Evolutionary conservation across 169 alveolate species (phyloP).

Genomic region (Amoebophrya sp.): DNA sequence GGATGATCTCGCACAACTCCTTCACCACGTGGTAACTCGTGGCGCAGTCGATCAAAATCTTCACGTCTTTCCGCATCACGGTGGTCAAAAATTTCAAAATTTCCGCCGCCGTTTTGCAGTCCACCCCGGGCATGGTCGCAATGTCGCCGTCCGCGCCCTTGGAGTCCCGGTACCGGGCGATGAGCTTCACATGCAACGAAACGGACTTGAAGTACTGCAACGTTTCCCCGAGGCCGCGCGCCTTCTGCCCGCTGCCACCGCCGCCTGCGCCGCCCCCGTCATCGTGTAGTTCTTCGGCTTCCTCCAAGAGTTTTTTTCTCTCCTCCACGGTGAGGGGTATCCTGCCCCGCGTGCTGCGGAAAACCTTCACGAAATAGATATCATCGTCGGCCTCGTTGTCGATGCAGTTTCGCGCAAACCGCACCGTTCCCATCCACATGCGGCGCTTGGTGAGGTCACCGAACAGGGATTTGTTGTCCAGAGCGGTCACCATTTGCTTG

Average conservation of each 20-base stretch:
- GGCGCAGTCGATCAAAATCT: background rate
- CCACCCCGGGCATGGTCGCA: background rate
- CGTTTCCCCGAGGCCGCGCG: background rate
- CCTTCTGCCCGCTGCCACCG: background rate
- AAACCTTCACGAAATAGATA: background rate
- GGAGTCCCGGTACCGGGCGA: background rate
- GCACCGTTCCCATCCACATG: background rate
- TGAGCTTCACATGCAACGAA: background rate
- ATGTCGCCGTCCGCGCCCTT: background rate
- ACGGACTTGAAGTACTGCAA: background rate
- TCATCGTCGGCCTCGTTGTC: no score
- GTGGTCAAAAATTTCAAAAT: background rate
- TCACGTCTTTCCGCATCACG: background rate
- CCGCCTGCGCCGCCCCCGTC: no score
- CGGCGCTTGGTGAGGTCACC: background rate
- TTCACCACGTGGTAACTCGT: background rate
- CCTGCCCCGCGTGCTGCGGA: background rate
- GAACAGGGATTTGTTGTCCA: background rate
- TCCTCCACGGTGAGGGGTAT: background rate
- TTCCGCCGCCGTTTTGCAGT: background rate
- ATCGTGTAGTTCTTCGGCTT: no score
- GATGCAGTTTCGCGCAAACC: background rate
- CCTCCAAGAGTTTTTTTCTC: background rate
- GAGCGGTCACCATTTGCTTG: background rate
- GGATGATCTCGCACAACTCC: background rate